Evolutionary conservation across 1,284 basidiomycete genomes (phyloP).

Genomic region (Sporisorium iseilematis-ciliati): DNA sequence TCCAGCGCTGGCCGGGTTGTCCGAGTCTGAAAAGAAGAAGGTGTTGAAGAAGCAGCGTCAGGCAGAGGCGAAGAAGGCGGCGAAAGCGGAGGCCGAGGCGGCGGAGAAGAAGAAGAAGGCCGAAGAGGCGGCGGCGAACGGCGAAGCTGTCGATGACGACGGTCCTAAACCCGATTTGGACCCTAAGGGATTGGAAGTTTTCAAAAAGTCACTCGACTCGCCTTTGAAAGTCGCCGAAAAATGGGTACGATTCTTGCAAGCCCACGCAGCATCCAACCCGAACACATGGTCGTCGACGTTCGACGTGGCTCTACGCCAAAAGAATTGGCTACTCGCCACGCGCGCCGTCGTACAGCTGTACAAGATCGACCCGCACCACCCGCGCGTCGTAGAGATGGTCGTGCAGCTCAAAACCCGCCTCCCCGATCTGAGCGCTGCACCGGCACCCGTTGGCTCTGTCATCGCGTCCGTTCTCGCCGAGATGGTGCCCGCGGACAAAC

Average conservation of each 20-base stretch:
- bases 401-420: constrained; percentile 75
- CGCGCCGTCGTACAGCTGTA: constrained; percentile 78
- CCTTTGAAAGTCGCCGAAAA: constrained; percentile 83
- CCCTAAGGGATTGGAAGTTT: constrained; percentile 54
- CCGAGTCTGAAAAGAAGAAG: constrained; percentile 45
- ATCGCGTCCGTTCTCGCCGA: constrained; percentile 70
- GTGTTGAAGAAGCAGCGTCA: constrained; percentile 42
- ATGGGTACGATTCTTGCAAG: constrained; percentile 78
- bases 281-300: constrained; percentile 82
- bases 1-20: constrained; percentile 17
- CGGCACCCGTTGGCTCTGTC: constrained; percentile 67
- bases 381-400: constrained; percentile 80
- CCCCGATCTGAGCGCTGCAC: constrained; percentile 34
- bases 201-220: constrained; percentile 22
- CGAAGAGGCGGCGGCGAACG: constrained; percentile 42
- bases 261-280: constrained; percentile 72
- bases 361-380: constrained; percentile 75
- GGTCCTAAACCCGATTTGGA: constrained; percentile 73
- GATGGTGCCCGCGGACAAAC: constrained; percentile 51
- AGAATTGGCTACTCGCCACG: constrained; percentile 83
- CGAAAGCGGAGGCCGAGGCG: constrained; percentile 37
- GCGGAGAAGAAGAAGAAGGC: constrained; percentile 36
- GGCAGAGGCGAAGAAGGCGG: constrained; percentile 32
- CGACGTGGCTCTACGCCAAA: constrained; percentile 83
- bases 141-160: constrained; percentile 79